Conservation (phyloP, 2,329 filamentous ascomycete genomes). For the Neofusicoccum parvum region DNA sequence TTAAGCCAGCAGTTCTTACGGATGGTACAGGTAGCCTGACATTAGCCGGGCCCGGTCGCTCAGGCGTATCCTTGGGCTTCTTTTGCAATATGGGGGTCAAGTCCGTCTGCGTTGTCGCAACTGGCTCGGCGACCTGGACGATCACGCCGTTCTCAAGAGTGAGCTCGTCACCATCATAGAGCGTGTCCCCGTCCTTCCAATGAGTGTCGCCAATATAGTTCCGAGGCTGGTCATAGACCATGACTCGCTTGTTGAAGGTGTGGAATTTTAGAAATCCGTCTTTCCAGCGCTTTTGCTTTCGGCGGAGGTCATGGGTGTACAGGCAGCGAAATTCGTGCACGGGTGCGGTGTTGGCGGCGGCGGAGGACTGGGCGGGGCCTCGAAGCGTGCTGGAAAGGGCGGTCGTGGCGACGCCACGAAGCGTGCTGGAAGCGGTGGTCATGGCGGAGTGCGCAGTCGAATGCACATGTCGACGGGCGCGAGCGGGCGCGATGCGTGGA, state of each 20-base stretch:
- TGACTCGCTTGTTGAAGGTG: slow-evolving; percentile 85
- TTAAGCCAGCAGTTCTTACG: slow-evolving; percentile 11
- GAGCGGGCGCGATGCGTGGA: slow-evolving; percentile 19
- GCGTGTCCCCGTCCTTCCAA: slow-evolving; percentile 68
- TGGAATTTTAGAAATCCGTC: slow-evolving; percentile 88
- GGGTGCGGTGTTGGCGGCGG: slow-evolving; percentile 65
- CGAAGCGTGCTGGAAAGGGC: slow-evolving; percentile 28
- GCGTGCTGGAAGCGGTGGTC: slow-evolving; percentile 31
- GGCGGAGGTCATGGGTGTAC: slow-evolving; percentile 80
- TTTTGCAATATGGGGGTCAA: slow-evolving; percentile 74
- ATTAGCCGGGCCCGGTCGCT: slow-evolving; percentile 18
- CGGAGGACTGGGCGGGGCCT: slow-evolving; percentile 39
- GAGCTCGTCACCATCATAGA: slow-evolving; percentile 81
- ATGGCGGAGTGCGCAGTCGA: slow-evolving; percentile 17
- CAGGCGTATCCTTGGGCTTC: slow-evolving; percentile 50
- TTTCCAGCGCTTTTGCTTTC: slow-evolving; percentile 92
- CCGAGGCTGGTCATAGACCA: slow-evolving; percentile 82
- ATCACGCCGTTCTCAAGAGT: slow-evolving; percentile 75
- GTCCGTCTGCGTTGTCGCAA: slow-evolving; percentile 76
- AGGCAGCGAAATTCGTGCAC: slow-evolving; percentile 84
- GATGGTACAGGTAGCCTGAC: slow-evolving; percentile 45
- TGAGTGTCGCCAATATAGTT: slow-evolving; percentile 85
- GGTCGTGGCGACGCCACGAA: slow-evolving; percentile 28
- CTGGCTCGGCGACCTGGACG: slow-evolving; percentile 76
- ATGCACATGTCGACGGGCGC: background rate